Percentiles rank a stretch among this genome's conserved stretches.
These are phyloP conservation scores for Melaleuca quinquenervia DNA, from an alignment of 345 rosid genomes.

Conservation along the genomic window DNA sequence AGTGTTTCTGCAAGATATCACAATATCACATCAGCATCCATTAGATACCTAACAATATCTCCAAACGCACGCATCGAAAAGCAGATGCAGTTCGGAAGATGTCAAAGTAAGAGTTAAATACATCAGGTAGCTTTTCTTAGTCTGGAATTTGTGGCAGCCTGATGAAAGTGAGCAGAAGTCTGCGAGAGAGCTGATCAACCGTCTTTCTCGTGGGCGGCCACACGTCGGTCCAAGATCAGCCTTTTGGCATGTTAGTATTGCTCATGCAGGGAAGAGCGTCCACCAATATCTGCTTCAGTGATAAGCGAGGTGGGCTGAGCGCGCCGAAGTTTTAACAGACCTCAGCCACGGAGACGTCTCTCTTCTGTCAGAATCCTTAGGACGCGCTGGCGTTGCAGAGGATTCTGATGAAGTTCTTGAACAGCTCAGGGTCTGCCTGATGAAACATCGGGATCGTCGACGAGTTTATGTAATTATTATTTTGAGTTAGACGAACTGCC, in stretches of 20 bases:
- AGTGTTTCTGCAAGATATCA: not conserved
- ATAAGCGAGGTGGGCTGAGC: conserved; percentile 5
- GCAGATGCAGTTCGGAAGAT: not conserved
- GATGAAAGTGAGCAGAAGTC: not conserved
- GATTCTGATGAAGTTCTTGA: conserved; percentile 46
- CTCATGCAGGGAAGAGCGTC: no score
- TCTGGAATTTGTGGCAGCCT: not conserved
- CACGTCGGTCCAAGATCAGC: no score
- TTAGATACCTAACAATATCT: not conserved
- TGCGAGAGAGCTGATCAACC: not conserved
- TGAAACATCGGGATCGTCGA: conserved; percentile 56
- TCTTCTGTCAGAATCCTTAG: conserved; percentile 47
- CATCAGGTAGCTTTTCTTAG: not conserved
- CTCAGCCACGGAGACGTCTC: conserved; percentile 62
- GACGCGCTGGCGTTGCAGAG: conserved; percentile 73
- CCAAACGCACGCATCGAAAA: not conserved
- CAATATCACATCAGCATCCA: not conserved
- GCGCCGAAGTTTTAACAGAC: conserved; percentile 7
- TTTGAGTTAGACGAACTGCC: not conserved
- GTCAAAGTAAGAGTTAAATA: not conserved
- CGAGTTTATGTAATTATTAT: not conserved
- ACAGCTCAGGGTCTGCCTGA: conserved; percentile 22
- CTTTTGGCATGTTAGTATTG: no score
- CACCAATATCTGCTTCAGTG: no score
- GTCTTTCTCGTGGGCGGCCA: no score